These are phyloP conservation scores for Rugonectria rugulosa DNA, from an alignment of 2,329 filamentous ascomycete genomes.

Conservation along the genomic window DNA sequence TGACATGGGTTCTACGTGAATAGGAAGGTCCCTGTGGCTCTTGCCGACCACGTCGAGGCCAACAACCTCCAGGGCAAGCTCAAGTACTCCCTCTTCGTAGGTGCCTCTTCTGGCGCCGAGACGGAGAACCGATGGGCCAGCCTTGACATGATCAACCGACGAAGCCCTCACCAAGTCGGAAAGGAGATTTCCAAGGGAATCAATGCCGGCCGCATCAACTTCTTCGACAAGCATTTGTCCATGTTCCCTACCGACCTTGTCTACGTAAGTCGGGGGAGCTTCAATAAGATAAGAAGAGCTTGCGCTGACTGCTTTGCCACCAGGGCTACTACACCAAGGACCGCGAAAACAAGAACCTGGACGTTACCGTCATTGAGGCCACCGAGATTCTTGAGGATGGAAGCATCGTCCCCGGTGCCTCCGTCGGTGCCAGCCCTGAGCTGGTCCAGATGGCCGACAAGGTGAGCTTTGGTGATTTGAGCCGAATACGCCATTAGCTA, in stretches of 20 bases:
- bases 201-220: constrained; percentile 86
- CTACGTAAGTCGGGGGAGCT: constrained; percentile 60
- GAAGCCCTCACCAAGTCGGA: constrained; percentile 86
- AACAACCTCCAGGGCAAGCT: constrained; percentile 85
- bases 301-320: constrained; percentile 22
- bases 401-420: constrained; percentile 86
- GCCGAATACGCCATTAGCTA: neutral
- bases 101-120: constrained; percentile 87
- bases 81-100: constrained; percentile 87
- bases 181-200: constrained; percentile 91
- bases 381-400: constrained; percentile 88
- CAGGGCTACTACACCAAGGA: constrained; percentile 85
- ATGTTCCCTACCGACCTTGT: constrained; percentile 91
- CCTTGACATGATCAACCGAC: constrained; percentile 88
- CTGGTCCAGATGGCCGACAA: constrained; percentile 92
- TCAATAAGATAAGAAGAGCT: neutral
- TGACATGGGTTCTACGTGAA: constrained; percentile 18
- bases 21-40: constrained; percentile 82
- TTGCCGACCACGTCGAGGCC: constrained; percentile 89
- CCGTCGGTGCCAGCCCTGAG: constrained; percentile 85
- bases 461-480: constrained; percentile 44
- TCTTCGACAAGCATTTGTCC: constrained; percentile 92
- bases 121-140: constrained; percentile 92
- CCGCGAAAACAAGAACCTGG: constrained; percentile 75
- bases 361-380: constrained; percentile 86